Evolutionary conservation across 495 filamentous ascomycete genomes (phyloP).

Genomic region (Cercophora newfieldiana): DNA sequence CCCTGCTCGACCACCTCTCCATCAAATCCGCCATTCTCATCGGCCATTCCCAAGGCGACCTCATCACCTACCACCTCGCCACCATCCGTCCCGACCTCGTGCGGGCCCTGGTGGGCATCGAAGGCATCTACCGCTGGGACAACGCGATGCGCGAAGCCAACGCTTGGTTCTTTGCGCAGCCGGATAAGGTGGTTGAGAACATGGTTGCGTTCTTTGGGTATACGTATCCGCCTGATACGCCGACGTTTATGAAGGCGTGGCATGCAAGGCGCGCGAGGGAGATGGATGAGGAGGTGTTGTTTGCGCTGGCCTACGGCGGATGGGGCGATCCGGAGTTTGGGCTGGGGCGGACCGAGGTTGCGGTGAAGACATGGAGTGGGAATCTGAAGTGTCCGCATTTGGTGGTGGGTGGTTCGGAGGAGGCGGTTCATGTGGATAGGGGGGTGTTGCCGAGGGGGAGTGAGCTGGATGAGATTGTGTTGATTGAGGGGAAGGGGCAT

Average conservation of each 20-base stretch:
- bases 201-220: background rate
- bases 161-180: background rate
- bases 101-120: background rate
- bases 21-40: background rate
- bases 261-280: conserved; percentile 2
- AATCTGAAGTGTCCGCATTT: conserved; percentile 6
- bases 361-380: background rate
- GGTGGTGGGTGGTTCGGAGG: background rate
- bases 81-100: conserved; percentile 3
- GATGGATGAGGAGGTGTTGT: conserved; percentile 11
- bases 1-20: conserved; percentile 1
- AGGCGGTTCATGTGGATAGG: background rate
- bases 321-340: conserved; percentile 8
- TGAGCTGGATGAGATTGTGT: conserved; percentile 7
- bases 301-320: background rate
- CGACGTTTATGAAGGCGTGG: conserved; percentile 9
- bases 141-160: conserved; percentile 8
- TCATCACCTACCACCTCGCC: conserved; percentile 8
- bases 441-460: conserved; percentile 2
- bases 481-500: conserved; percentile 14
- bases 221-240: conserved; percentile 8
- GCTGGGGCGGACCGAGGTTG: conserved; percentile 9
- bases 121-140: conserved; percentile 7
- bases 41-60: conserved; percentile 10
- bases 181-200: background rate